A percentile compares a stretch with the other conserved stretches of the same genome.
Conservation (phyloP, 306 rosid species). For the Glycyrrhiza uralensis region DNA sequence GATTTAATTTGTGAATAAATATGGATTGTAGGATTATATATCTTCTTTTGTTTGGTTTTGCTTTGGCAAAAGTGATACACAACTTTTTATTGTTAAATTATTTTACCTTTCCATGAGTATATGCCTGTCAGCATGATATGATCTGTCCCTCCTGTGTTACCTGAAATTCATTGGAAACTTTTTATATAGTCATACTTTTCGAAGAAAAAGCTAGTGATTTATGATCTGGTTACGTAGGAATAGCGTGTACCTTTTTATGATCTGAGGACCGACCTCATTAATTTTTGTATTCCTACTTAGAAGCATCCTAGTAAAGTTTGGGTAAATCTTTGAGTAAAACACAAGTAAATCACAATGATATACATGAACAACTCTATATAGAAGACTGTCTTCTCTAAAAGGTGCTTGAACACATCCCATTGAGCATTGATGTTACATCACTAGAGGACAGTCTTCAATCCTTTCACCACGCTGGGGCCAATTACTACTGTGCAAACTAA, state of each 20-base stretch:
- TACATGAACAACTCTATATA: slow-evolving; percentile 15
- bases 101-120: slow-evolving; percentile 6
- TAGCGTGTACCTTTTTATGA: slow-evolving; percentile 27
- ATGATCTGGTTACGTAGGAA: slow-evolving; percentile 25
- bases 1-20: no score
- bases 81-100: no score
- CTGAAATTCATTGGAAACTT: not conserved
- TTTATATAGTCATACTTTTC: not conserved
- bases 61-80: no score
- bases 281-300: slow-evolving; percentile 24
- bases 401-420: slow-evolving; percentile 21
- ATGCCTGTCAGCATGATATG: slow-evolving; percentile 19
- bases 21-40: no score
- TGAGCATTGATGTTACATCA: slow-evolving; percentile 46
- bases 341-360: slow-evolving; percentile 36
- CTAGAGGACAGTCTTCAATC: slow-evolving; percentile 32
- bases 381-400: slow-evolving; percentile 23
- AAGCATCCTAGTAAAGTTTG: slow-evolving; percentile 34
- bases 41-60: no score
- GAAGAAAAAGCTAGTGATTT: slow-evolving; percentile 14
- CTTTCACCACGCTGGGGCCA: slow-evolving; percentile 39
- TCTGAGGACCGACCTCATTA: slow-evolving; percentile 13
- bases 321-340: slow-evolving; percentile 37
- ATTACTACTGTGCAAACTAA: slow-evolving; percentile 28
- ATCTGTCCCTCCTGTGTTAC: slow-evolving; percentile 8